Evolutionary conservation across 2,329 filamentous ascomycete species (phyloP).

Genomic region (Pyrenochaeta sp.): DNA sequence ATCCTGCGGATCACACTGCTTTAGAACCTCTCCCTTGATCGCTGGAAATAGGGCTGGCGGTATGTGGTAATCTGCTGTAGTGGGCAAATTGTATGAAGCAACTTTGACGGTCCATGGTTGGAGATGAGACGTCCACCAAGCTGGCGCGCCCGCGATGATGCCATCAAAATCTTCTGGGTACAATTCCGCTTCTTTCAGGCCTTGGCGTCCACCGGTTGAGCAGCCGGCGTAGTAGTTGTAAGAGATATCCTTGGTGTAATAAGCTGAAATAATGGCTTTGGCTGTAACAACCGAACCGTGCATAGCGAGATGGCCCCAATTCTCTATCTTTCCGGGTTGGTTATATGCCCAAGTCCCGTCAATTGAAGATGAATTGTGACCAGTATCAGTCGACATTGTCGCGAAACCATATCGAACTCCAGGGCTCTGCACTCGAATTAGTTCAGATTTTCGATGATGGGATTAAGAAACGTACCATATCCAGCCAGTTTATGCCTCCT

Average conservation of each 20-base stretch:
- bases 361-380: constrained; percentile 50
- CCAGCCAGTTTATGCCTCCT: constrained; percentile 59
- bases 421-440: constrained; percentile 20
- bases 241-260: constrained; percentile 55
- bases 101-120: constrained; percentile 56
- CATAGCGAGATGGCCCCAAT: constrained; percentile 50
- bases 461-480: constrained; percentile 51
- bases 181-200: constrained; percentile 61
- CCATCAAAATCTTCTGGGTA: constrained; percentile 68
- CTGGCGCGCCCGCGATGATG: constrained; percentile 61
- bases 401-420: constrained; percentile 54
- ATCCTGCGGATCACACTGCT: constrained; percentile 62
- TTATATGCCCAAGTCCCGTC: constrained; percentile 52
- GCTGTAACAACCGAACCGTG: constrained; percentile 60
- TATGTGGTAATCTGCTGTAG: constrained; percentile 56
- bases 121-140: constrained; percentile 61
- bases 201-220: constrained; percentile 68
- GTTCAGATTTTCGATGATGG: too few species aligned
- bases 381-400: constrained; percentile 56
- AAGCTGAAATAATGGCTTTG: constrained; percentile 58
- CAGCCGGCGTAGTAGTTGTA: constrained; percentile 67
- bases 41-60: constrained; percentile 53
- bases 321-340: constrained; percentile 47
- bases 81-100: constrained; percentile 59
- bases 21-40: constrained; percentile 55